Conservation (phyloP, 768 basidiomycete species). For the Phaffia australis region DNA sequence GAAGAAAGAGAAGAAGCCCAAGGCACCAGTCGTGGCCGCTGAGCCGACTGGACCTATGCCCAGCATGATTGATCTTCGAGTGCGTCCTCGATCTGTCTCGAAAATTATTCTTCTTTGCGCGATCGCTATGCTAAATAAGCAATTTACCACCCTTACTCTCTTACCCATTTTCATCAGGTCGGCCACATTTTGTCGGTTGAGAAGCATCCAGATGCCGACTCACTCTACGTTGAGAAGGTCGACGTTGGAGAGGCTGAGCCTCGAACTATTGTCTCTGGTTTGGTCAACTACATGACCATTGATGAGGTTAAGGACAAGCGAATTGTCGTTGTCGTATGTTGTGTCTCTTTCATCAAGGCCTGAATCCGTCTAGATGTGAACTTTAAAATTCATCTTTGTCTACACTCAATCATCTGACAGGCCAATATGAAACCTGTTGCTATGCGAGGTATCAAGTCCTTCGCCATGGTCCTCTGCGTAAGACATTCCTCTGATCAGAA, state of each 20-base stretch:
- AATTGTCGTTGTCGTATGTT: conserved; percentile 64
- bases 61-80: conserved; percentile 92
- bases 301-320: conserved; percentile 80
- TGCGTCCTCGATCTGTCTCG: conserved; percentile 68
- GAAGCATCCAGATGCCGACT: conserved; percentile 94
- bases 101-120: conserved; percentile 31
- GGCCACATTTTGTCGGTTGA: conserved; percentile 49
- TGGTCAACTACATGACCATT: conserved; percentile 91
- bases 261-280: conserved; percentile 88
- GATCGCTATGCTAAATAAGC: neutral
- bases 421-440: conserved; percentile 31
- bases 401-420: neutral
- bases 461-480: conserved; percentile 93
- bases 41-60: conserved; percentile 77
- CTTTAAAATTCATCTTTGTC: neutral
- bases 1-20: conserved; percentile 42
- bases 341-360: neutral
- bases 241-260: conserved; percentile 93
- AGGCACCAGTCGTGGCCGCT: conserved; percentile 41
- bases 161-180: neutral
- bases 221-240: conserved; percentile 97
- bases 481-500: conserved; percentile 30
- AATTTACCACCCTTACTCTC: neutral
- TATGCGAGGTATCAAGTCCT: conserved; percentile 97
- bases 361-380: neutral